Conservation (phyloP, 2,329 filamentous ascomycete genomes). For the Simplicillium aogashimaense region DNA sequence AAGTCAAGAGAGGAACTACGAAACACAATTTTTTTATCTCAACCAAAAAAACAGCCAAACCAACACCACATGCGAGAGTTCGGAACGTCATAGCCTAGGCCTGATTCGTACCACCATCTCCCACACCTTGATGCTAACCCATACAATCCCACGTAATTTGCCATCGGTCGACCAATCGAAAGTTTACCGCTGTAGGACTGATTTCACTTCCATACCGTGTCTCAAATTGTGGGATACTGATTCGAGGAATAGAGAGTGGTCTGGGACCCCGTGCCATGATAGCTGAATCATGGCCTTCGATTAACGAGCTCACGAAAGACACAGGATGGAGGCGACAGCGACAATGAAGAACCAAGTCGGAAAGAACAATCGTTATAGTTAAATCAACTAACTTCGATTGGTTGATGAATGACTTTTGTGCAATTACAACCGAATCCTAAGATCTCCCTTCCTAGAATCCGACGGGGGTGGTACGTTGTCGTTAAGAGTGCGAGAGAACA, state of each 20-base stretch:
- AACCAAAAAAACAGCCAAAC: conserved; percentile 1
- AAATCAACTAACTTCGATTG: conserved; percentile 46
- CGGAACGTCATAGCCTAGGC: conserved; percentile 2
- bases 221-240: no score
- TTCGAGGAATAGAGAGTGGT: no score
- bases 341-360: conserved; percentile 10
- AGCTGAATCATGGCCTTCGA: no score
- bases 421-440: conserved; percentile 49
- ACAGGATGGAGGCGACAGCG: conserved; percentile 9
- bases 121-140: neutral
- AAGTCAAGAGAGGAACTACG: conserved; percentile 5
- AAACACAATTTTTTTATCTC: neutral
- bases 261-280: no score
- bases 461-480: no score
- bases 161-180: neutral
- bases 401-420: conserved; percentile 40
- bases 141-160: conserved; percentile 3
- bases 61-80: conserved; percentile 6
- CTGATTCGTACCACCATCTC: neutral
- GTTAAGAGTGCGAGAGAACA: conserved; percentile 22
- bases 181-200: neutral
- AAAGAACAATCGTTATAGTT: conserved; percentile 24
- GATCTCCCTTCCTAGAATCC: conserved; percentile 11
- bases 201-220: no score
- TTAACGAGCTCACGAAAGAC: conserved; percentile 7